phyloP scores from a whole-genome alignment of 148 eudicot species.

The Hydrangea macrophylla region DNA sequence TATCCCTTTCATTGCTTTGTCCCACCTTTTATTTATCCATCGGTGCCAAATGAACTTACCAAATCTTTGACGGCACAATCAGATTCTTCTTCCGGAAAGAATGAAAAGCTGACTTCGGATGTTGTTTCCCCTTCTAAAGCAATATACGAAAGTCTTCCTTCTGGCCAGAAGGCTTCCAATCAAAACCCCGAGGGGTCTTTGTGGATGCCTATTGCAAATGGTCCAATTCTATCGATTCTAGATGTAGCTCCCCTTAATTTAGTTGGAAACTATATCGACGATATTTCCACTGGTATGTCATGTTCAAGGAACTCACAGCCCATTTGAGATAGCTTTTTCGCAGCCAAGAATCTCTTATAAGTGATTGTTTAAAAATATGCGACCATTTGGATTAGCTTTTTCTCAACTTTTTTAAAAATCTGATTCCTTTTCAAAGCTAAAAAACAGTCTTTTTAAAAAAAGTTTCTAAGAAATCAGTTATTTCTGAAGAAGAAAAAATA shows the following conservation, averaged over 20 bases:
- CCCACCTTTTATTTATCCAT: slow-evolving; percentile 41
- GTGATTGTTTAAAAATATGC: no score
- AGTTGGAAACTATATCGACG: slow-evolving; percentile 68
- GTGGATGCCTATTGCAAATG: slow-evolving; percentile 55
- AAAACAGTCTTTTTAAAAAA: no score
- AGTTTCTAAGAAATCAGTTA: no score
- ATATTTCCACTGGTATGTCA: slow-evolving; percentile 73
- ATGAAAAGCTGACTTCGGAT: slow-evolving; percentile 21
- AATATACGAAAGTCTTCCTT: slow-evolving; percentile 17
- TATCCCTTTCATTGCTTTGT: slow-evolving; percentile 57
- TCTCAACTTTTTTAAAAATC: no score
- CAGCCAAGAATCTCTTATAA: no score
- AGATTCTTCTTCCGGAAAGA: slow-evolving; percentile 25
- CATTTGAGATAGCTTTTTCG: no score
- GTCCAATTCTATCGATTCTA: slow-evolving; percentile 62
- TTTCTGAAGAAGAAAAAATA: no score
- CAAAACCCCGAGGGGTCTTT: slow-evolving; percentile 34
- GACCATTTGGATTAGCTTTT: no score
- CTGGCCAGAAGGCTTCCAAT: slow-evolving; percentile 19
- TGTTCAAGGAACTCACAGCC: slow-evolving; percentile 12
- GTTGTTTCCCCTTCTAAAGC: slow-evolving; percentile 17
- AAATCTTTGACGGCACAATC: slow-evolving; percentile 22
- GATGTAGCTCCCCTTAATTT: slow-evolving; percentile 84
- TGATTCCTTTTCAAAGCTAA: no score
- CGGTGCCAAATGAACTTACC: slow-evolving; percentile 31